Evolutionary conservation across 2,329 filamentous ascomycete genomes (phyloP).

Genomic region (Escovopsis weberi): DNA sequence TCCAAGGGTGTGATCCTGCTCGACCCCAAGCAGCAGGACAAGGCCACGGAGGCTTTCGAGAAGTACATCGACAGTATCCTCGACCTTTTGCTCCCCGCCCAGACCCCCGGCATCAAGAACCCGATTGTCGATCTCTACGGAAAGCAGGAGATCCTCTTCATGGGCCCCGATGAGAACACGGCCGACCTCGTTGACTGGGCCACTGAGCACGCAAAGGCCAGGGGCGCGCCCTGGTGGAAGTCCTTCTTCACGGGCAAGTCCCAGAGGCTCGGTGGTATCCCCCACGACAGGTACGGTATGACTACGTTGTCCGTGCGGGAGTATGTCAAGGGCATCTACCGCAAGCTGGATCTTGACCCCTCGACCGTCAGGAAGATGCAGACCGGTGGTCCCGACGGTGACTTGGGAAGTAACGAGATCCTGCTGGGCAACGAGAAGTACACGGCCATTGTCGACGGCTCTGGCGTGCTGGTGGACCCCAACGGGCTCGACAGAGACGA

Average conservation of each 20-base stretch:
- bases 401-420: constrained; percentile 96
- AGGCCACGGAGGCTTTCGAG: constrained; percentile 83
- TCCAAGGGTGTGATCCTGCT: constrained; percentile 96
- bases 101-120: constrained; percentile 95
- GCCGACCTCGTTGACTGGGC: constrained; percentile 96
- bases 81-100: constrained; percentile 78
- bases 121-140: constrained; percentile 91
- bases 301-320: constrained; percentile 92
- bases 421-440: constrained; percentile 93
- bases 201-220: constrained; percentile 78
- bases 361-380: constrained; percentile 83
- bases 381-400: constrained; percentile 91
- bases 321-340: constrained; percentile 92
- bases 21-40: constrained; percentile 88
- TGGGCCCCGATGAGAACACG: constrained; percentile 98
- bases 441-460: constrained; percentile 87
- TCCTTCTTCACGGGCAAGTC: constrained; percentile 99
- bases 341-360: constrained; percentile 83
- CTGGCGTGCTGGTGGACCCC: constrained; percentile 86
- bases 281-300: constrained; percentile 94
- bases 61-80: constrained; percentile 99
- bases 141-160: constrained; percentile 93
- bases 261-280: constrained; percentile 87
- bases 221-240: constrained; percentile 97
- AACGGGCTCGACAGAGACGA: constrained; percentile 77